These are phyloP conservation scores for Oryza brachyantha DNA, from an alignment of 176 grass and related monocot species.

Conservation along the genomic window DNA sequence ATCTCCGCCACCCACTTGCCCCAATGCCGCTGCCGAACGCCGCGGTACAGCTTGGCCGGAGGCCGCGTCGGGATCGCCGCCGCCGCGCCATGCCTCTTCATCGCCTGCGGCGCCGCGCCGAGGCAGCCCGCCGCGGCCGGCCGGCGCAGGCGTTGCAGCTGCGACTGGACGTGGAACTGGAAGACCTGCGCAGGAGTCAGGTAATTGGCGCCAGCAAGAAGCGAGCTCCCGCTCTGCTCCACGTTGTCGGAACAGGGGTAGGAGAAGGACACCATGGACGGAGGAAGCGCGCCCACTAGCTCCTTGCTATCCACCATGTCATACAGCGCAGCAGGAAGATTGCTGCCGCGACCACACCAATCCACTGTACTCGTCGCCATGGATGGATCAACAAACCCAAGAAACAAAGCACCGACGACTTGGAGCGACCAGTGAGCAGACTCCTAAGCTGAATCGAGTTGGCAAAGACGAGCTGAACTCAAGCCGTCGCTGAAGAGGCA, in stretches of 20 bases:
- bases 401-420: not conserved
- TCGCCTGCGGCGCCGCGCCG: conserved; percentile 27
- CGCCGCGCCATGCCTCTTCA: conserved; percentile 55
- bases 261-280: conserved; percentile 15
- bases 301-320: conserved; percentile 34
- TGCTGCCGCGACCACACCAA: conserved; percentile 20
- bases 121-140: not conserved
- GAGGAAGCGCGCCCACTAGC: conserved; percentile 43
- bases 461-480: conserved; percentile 2
- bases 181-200: conserved; percentile 30
- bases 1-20: conserved; percentile 86
- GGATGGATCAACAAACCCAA: conserved; percentile 9
- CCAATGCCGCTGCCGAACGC: conserved; percentile 75
- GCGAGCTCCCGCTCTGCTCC: not conserved
- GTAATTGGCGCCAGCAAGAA: conserved; percentile 26
- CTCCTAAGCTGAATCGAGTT: not conserved
- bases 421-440: not conserved
- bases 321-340: conserved; percentile 25
- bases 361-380: conserved; percentile 56
- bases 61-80: not conserved
- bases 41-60: conserved; percentile 72
- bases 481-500: not conserved
- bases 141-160: conserved; percentile 33
- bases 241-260: conserved; percentile 26
- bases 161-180: conserved; percentile 38